Percentiles rank a stretch among this genome's conserved stretches.
Evolutionary conservation across 352 stramenopile species (phyloP).

Genomic region (Lagenidium giganteum): DNA sequence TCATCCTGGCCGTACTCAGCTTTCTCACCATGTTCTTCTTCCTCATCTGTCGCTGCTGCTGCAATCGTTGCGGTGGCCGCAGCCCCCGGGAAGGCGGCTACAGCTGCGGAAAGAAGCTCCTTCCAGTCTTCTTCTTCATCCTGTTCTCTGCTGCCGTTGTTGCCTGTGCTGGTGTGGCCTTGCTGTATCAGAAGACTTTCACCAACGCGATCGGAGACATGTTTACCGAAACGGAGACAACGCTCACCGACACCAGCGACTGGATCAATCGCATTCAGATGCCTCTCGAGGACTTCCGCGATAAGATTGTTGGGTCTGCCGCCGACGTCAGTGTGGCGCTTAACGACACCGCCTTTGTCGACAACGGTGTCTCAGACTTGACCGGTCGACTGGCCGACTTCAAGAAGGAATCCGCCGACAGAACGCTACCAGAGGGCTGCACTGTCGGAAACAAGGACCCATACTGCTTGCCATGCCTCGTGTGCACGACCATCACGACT

Average conservation of each 20-base stretch:
- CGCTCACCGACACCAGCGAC: constrained; percentile 25
- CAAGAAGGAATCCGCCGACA: constrained; percentile 14
- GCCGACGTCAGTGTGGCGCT: constrained; percentile 25
- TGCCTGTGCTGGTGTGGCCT: constrained; percentile 33
- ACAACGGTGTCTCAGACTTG: constrained; percentile 24
- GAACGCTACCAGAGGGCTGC: constrained; percentile 30
- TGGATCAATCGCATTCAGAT: constrained; percentile 38
- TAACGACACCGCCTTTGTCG: constrained; percentile 36
- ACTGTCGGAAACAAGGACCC: constrained; percentile 6
- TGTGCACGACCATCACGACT: constrained; percentile 34
- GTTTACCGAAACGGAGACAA: constrained; percentile 32
- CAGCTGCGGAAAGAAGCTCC: constrained; percentile 62
- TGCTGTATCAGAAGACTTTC: constrained; percentile 54
- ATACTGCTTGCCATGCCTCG: constrained; percentile 27
- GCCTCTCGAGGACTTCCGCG: constrained; percentile 36
- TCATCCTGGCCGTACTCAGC: constrained; percentile 50
- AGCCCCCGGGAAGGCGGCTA: constrained; percentile 53
- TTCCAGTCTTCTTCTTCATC: constrained; percentile 58
- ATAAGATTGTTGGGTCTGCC: constrained; percentile 30
- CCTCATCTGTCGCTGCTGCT: constrained; percentile 70
- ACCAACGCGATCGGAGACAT: constrained; percentile 32
- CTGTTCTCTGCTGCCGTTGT: constrained; percentile 49
- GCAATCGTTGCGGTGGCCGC: constrained; percentile 61
- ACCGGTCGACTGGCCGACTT: constrained; percentile 26
- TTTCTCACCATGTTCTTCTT: constrained; percentile 70